phyloP scores from a whole-genome alignment of 495 filamentous ascomycete species.

The Xylaria cubensis region DNA sequence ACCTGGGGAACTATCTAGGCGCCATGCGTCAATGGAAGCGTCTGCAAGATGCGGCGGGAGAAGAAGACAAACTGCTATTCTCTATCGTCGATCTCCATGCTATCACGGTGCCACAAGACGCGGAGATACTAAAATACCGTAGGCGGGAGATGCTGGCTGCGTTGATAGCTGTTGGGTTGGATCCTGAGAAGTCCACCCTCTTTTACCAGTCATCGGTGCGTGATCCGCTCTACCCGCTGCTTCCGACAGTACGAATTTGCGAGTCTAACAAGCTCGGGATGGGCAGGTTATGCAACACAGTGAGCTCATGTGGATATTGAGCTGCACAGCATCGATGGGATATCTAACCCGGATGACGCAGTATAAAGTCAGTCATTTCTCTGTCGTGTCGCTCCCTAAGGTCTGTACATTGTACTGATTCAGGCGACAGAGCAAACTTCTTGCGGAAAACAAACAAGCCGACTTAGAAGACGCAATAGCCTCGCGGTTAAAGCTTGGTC shows the following conservation, averaged over 20 bases:
- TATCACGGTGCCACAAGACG: constrained; percentile 76
- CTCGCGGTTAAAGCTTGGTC: constrained; percentile 76
- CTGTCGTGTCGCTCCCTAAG: background rate
- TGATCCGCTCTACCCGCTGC: background rate
- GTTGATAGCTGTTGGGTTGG: constrained; percentile 82
- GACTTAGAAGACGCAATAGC: constrained; percentile 60
- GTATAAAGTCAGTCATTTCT: constrained; percentile 76
- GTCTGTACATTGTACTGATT: background rate
- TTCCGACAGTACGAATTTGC: background rate
- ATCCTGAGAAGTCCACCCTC: constrained; percentile 75
- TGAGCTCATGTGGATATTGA: constrained; percentile 95
- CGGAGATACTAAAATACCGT: constrained; percentile 61
- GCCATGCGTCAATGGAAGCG: constrained; percentile 86
- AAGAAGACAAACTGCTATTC: constrained; percentile 70
- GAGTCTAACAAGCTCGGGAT: constrained; percentile 19
- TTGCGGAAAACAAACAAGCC: constrained; percentile 60
- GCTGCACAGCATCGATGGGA: constrained; percentile 85
- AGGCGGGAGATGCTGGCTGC: constrained; percentile 78
- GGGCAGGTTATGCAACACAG: constrained; percentile 76
- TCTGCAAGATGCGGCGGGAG: constrained; percentile 69
- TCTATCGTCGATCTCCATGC: constrained; percentile 93
- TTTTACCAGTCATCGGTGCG: constrained; percentile 80
- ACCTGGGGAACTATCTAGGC: constrained; percentile 94
- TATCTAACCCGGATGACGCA: constrained; percentile 95
- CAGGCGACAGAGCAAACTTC: constrained; percentile 68